Evolutionary conservation across 192 early-diverging fungal genomes (phyloP), one percentile per base, ranked within the genome.

Genomic region (Coemansia nantahalensis): DNA sequence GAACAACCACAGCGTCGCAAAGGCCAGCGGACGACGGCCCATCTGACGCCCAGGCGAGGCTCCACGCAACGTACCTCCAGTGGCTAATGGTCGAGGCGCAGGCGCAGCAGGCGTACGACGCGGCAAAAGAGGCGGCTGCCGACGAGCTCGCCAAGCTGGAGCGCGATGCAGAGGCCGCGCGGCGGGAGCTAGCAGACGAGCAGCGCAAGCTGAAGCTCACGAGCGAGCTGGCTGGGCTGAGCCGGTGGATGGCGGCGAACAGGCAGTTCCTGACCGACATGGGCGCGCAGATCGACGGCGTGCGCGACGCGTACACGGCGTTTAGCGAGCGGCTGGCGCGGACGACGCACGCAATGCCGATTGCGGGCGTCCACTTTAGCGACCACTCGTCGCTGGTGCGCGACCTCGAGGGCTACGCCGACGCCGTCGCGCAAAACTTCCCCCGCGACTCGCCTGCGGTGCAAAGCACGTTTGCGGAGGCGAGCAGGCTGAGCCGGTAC

Each of bases 11-110:
- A n/a, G n/a, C n/a, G n/a, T n/a, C n/a, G n/a, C n/a, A n/a, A n/a
- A n/a, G n/a, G n/a, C n/a, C n/a, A n/a, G n/a, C n/a, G n/a, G n/a
- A n/a, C n/a, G n/a, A n/a, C n/a, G n/a, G n/a, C n/a, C n/a, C n/a
- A n/a, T n/a, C n/a, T n/a, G n/a, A n/a, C n/a, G n/a, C n/a, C n/a
- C n/a, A n/a, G n/a, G 26, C 26, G 26, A 3, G 7, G 7, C 26
- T 3, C 26, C 44, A 60, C 36, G 19, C 52, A 4, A 42, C 52
- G 33, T 59, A 59, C 17, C 16, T 67, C 5, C 71, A 67, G 30
- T 75, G 71, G 71, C 58, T 36, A 33, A 23, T 75, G 54, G 42
- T 62, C 30, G 63, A 67, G 14, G 71, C 71, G 2, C 71, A 64
- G 9, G 45, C 64, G 35, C 59, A 67, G 34, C 54, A 52, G 44